phyloP scores from a whole-genome alignment of 768 basidiomycete species.

The Hypholoma fasciculare region DNA sequence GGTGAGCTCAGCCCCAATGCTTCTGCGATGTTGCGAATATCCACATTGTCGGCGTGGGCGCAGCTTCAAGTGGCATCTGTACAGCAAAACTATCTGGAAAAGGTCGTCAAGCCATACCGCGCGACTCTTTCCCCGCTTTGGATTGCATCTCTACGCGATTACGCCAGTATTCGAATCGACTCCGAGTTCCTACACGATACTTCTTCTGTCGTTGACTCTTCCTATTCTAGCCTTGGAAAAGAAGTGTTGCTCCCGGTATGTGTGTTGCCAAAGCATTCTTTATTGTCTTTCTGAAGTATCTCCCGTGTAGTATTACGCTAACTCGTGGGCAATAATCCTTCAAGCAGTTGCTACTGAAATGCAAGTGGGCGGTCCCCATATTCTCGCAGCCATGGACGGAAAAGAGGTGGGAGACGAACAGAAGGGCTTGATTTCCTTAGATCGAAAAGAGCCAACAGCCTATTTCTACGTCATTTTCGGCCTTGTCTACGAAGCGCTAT shows the following conservation, averaged over 20 bases:
- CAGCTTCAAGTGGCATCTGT: slow-evolving; percentile 80
- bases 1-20: slow-evolving; percentile 91
- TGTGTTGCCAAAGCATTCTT: background rate
- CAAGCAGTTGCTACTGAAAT: slow-evolving; percentile 84
- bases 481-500: slow-evolving; percentile 88
- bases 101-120: slow-evolving; percentile 83
- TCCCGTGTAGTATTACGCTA: slow-evolving; percentile 74
- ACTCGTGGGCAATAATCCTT: slow-evolving; percentile 80
- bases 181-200: slow-evolving; percentile 83
- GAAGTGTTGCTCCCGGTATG: slow-evolving; percentile 90
- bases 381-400: slow-evolving; percentile 84
- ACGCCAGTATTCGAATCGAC: slow-evolving; percentile 86
- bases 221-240: slow-evolving; percentile 85
- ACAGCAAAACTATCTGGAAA: slow-evolving; percentile 71
- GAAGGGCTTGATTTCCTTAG: slow-evolving; percentile 21
- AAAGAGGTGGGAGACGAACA: slow-evolving; percentile 39
- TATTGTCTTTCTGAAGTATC: background rate
- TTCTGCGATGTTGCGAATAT: slow-evolving; percentile 91
- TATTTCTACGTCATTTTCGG: slow-evolving; percentile 93
- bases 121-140: slow-evolving; percentile 77
- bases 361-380: slow-evolving; percentile 63
- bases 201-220: slow-evolving; percentile 74
- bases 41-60: slow-evolving; percentile 94
- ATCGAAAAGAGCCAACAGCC: slow-evolving; percentile 63
- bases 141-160: slow-evolving; percentile 88